phyloP scores from a whole-genome alignment of 208 protist species.

The Trypanosoma congolense region DNA sequence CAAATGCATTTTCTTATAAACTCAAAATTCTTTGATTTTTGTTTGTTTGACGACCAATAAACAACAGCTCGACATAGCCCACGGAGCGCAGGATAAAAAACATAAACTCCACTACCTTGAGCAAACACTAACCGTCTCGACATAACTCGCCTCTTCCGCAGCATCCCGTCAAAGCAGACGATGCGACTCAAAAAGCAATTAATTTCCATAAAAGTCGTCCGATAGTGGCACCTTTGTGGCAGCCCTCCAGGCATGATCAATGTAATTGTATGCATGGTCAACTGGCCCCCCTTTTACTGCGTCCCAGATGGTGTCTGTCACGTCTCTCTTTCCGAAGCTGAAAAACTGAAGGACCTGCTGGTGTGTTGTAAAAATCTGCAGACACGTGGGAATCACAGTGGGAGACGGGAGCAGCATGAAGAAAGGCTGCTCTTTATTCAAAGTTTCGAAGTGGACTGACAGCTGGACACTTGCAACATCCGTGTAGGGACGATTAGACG shows the following conservation, averaged over 20 bases:
- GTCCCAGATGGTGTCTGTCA: conserved; percentile 30
- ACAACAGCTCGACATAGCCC: too few species aligned
- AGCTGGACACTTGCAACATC: conserved; percentile 57
- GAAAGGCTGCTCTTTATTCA: conserved; percentile 42
- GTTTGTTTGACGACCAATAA: too few species aligned
- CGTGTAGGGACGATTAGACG: conserved; percentile 52
- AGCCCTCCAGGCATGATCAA: conserved; percentile 83
- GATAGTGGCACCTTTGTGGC: conserved; percentile 47
- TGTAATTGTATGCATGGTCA: conserved; percentile 74
- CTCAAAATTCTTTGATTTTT: too few species aligned
- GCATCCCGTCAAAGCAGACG: too few species aligned
- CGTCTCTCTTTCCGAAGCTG: conserved; percentile 47
- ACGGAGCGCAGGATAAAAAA: too few species aligned
- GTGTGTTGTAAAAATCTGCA: conserved; percentile 64
- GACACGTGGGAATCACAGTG: conserved; percentile 50
- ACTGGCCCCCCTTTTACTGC: conserved; percentile 49
- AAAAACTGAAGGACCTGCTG: conserved; percentile 75
- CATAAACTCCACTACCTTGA: too few species aligned
- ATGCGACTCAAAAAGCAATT: too few species aligned
- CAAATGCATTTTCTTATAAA: too few species aligned
- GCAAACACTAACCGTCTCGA: too few species aligned
- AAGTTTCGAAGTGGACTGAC: conserved; percentile 52
- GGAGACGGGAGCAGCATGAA: conserved; percentile 58
- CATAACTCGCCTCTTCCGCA: too few species aligned
- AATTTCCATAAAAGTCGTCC: conserved; percentile 49